phyloP scores from a whole-genome alignment of 768 basidiomycete genomes.

The Boletus eberwhitei region DNA sequence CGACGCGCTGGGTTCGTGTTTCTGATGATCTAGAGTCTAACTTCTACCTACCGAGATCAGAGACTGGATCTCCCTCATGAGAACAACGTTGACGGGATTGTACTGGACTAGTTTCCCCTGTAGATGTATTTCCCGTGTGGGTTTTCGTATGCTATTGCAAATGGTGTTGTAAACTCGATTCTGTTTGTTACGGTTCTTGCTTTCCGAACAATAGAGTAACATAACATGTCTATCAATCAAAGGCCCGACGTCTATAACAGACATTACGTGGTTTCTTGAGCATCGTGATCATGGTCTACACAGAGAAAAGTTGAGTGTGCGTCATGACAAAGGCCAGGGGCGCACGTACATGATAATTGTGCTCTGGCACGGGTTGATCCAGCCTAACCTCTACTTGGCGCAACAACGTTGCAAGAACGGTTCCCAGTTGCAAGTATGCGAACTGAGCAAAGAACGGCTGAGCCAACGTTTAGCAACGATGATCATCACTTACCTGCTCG shows the following conservation, averaged over 20 bases:
- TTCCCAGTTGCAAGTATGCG: conserved; percentile 90
- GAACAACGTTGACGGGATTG: too few species aligned
- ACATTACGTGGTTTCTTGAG: conserved; percentile 69
- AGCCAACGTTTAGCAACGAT: background rate
- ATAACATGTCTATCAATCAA: conserved; percentile 35
- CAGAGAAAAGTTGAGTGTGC: background rate
- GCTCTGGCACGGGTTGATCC: conserved; percentile 58
- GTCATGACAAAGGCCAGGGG: background rate
- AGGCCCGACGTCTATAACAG: conserved; percentile 62
- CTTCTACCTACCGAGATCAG: too few species aligned
- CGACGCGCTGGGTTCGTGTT: too few species aligned
- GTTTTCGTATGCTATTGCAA: too few species aligned
- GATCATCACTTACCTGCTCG: conserved; percentile 56
- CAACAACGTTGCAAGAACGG: conserved; percentile 74
- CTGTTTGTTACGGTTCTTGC: too few species aligned
- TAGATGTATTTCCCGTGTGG: too few species aligned
- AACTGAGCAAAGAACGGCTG: conserved; percentile 48
- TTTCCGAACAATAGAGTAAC: too few species aligned
- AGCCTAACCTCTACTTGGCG: conserved; percentile 74
- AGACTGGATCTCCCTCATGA: too few species aligned
- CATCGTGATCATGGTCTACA: conserved; percentile 90
- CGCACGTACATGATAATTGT: conserved; percentile 84
- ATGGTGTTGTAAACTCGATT: too few species aligned
- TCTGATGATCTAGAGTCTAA: too few species aligned
- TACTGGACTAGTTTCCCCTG: too few species aligned